These are phyloP conservation scores for Fistulinella prunicolor DNA, from an alignment of 768 basidiomycete genomes.

Conservation along the genomic window DNA sequence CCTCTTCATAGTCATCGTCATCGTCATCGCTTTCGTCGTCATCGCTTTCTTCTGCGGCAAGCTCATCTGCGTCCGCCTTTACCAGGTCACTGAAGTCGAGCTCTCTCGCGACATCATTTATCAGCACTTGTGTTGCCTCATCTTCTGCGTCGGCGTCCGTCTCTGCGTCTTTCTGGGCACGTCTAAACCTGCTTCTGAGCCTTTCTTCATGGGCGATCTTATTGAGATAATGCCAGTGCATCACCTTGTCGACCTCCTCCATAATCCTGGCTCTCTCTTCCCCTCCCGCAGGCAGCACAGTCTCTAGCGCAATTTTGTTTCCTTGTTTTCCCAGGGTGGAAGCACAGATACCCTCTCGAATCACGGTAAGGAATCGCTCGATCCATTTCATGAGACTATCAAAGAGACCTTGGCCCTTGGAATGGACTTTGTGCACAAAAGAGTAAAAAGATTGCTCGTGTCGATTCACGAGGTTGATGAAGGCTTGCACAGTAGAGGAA, in stretches of 20 bases:
- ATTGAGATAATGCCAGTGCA: conserved; percentile 90
- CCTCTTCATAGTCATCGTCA: conserved; percentile 35
- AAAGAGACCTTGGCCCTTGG: conserved; percentile 93
- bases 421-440: conserved; percentile 98
- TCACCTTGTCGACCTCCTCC: conserved; percentile 83
- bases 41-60: conserved; percentile 70
- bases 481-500: conserved; percentile 81
- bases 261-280: conserved; percentile 74
- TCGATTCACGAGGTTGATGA: conserved; percentile 88
- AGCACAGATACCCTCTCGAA: conserved; percentile 83
- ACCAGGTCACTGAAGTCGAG: conserved; percentile 80
- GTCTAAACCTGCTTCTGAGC: conserved; percentile 80
- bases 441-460: conserved; percentile 96
- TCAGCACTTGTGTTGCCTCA: conserved; percentile 75
- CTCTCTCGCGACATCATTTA: conserved; percentile 78
- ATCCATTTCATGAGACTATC: conserved; percentile 96
- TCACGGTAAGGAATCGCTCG: conserved; percentile 87
- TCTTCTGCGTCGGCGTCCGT: conserved; percentile 66
- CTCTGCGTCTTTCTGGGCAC: conserved; percentile 42
- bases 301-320: conserved; percentile 71
- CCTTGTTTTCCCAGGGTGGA: conserved; percentile 4
- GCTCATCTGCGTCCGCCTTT: conserved; percentile 73
- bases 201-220: conserved; percentile 93
- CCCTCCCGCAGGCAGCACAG: conserved; percentile 80
- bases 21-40: conserved; percentile 43